These are phyloP conservation scores for Cystofilobasidium bisporidii DNA, from an alignment of 768 basidiomycete genomes.

Conservation along the genomic window DNA sequence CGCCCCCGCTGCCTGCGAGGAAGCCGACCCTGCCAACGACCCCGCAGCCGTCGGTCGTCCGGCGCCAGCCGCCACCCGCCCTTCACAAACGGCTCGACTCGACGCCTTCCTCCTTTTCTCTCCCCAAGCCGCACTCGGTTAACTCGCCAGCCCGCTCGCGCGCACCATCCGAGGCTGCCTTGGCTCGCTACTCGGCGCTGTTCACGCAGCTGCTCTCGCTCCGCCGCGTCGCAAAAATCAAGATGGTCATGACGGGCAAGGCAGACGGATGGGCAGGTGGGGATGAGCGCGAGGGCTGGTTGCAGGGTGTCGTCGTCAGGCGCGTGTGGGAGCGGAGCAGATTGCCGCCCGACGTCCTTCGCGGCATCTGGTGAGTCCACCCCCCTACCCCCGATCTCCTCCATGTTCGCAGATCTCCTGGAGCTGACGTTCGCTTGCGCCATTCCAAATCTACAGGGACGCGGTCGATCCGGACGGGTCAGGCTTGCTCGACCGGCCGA, in stretches of 20 bases:
- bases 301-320: not conserved
- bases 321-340: not conserved
- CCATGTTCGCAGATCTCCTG: not conserved
- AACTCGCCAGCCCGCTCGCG: not conserved
- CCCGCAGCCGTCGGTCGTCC: not conserved
- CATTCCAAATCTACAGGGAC: not conserved
- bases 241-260: not conserved
- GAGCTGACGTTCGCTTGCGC: no score
- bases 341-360: not conserved
- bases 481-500: constrained; percentile 1
- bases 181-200: not conserved
- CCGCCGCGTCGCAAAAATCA: not conserved
- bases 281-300: not conserved
- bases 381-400: not conserved
- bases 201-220: constrained; percentile 8
- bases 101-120: not conserved
- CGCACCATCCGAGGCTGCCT: not conserved
- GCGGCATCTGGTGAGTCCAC: constrained; percentile 1
- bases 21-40: not conserved
- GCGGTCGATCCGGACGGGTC: not conserved
- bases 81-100: not conserved
- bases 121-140: not conserved
- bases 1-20: not conserved
- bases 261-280: not conserved
- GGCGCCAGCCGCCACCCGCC: not conserved